Evolutionary conservation across 2,329 filamentous ascomycete species (phyloP).

Genomic region (Diaporthe longicolla): DNA sequence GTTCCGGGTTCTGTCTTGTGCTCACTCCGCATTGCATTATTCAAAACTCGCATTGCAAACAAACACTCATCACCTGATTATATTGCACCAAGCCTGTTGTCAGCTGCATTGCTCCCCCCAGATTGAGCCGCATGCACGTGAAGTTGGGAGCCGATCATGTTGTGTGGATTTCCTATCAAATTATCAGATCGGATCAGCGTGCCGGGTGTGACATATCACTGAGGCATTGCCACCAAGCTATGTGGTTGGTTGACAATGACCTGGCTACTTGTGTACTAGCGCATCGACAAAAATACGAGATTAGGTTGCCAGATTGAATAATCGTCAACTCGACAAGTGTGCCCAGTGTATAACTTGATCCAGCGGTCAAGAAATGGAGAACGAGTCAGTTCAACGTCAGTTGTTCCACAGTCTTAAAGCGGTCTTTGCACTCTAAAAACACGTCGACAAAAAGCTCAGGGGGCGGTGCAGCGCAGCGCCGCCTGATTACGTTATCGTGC

Average conservation of each 20-base stretch:
- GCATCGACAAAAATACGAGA: too few relatives aligned
- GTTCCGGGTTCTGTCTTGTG: too few relatives aligned
- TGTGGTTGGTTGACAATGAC: too few relatives aligned
- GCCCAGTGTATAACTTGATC: background rate
- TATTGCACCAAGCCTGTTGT: accelerated
- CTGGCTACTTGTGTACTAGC: background rate
- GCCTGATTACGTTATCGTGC: constrained; percentile 33
- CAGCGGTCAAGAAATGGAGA: background rate
- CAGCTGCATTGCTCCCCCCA: too few relatives aligned
- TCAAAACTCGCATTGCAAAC: too few relatives aligned
- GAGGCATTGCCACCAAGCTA: background rate
- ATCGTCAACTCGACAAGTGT: background rate
- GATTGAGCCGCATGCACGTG: too few relatives aligned
- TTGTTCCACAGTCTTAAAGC: constrained; percentile 13
- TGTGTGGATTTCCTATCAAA: background rate
- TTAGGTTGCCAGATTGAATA: background rate
- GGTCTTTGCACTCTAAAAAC: background rate
- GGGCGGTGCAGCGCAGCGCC: constrained; percentile 7
- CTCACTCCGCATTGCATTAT: too few relatives aligned
- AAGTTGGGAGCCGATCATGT: background rate
- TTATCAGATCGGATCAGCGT: too few relatives aligned
- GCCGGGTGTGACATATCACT: background rate
- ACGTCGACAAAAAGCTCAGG: constrained; percentile 5
- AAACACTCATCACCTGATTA: too few relatives aligned
- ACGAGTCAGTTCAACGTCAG: constrained; percentile 23